A percentile compares a stretch with the other conserved stretches of the same genome.
Conservation (phyloP, 805 yeast species). For the Pachysolen tannophilus region DNA sequence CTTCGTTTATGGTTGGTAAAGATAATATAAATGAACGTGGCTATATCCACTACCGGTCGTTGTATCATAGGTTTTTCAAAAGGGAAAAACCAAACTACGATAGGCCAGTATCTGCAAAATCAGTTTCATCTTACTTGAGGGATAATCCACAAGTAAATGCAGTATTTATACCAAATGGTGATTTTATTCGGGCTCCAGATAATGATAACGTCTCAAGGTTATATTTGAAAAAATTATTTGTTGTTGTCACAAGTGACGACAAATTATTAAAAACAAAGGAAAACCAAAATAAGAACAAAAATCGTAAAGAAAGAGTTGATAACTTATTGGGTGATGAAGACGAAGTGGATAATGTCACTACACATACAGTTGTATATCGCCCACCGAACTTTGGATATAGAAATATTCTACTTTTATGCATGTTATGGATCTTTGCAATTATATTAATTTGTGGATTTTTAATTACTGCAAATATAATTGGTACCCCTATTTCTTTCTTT, state of each 20-base stretch:
- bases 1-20: conserved; percentile 69
- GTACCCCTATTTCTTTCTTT: conserved; percentile 1
- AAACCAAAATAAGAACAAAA: not conserved
- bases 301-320: conserved; percentile 7
- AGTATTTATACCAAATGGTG: conserved; percentile 74
- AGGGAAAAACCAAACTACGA: conserved; percentile 44
- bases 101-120: conserved; percentile 42
- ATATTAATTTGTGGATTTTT: conserved; percentile 1
- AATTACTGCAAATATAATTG: conserved; percentile 2
- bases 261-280: not conserved
- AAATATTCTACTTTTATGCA: conserved; percentile 36
- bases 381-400: conserved; percentile 72
- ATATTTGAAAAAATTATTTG: conserved; percentile 59
- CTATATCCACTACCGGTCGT: conserved; percentile 44
- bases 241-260: conserved; percentile 52
- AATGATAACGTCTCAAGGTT: conserved; percentile 67
- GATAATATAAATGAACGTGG: conserved; percentile 69
- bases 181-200: conserved; percentile 78
- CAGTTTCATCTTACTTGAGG: conserved; percentile 36
- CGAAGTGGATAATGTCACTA: conserved; percentile 20
- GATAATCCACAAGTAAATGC: conserved; percentile 35
- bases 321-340: conserved; percentile 28
- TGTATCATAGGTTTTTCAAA: conserved; percentile 34
- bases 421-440: conserved; percentile 37
- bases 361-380: conserved; percentile 72